These are phyloP conservation scores for Escovopsis weberi DNA, from an alignment of 2,329 filamentous ascomycete species.

Conservation along the genomic window DNA sequence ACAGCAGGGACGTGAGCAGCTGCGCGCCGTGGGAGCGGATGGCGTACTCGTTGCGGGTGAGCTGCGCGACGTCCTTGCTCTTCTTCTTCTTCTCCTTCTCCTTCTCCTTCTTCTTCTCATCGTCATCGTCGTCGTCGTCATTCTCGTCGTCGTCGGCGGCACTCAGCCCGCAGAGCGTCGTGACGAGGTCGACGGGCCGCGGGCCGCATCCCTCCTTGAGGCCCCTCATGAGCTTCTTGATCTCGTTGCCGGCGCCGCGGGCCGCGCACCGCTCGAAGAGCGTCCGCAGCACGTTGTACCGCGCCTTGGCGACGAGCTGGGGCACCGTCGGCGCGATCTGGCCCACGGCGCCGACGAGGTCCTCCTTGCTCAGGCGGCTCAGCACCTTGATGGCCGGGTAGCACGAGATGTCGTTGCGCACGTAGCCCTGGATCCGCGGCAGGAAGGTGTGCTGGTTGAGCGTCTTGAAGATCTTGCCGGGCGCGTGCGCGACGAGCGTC, in stretches of 20 bases:
- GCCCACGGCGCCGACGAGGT: slow-evolving; percentile 58
- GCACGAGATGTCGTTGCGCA: slow-evolving; percentile 79
- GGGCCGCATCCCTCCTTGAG: slow-evolving; percentile 33
- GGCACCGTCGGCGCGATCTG: slow-evolving; percentile 60
- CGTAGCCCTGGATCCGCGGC: slow-evolving; percentile 62
- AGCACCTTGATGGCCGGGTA: slow-evolving; percentile 77
- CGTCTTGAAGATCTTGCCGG: slow-evolving; percentile 81
- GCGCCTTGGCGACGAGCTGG: slow-evolving; percentile 56
- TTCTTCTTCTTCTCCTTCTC: slow-evolving; percentile 16
- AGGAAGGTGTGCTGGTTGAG: slow-evolving; percentile 71
- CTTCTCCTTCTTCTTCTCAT: too few relatives aligned
- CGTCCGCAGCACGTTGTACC: slow-evolving; percentile 65
- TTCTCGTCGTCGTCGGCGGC: slow-evolving; percentile 15
- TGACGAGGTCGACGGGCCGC: slow-evolving; percentile 32
- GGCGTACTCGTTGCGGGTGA: slow-evolving; percentile 41
- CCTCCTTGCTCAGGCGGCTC: slow-evolving; percentile 73
- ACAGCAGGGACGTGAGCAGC: slow-evolving; percentile 65
- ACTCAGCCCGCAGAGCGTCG: slow-evolving; percentile 33
- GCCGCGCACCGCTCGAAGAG: slow-evolving; percentile 71
- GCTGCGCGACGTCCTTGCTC: slow-evolving; percentile 22
- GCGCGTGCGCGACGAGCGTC: slow-evolving; percentile 64
- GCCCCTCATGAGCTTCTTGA: slow-evolving; percentile 31
- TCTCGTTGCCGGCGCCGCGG: slow-evolving; percentile 43
- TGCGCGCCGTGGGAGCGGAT: slow-evolving; percentile 60
- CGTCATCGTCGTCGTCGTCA: too few relatives aligned